A percentile compares a stretch with the other conserved stretches of the same genome.
Evolutionary conservation across 177 flowering plant species (phyloP).

Genomic region (Tripterygium wilfordii): DNA sequence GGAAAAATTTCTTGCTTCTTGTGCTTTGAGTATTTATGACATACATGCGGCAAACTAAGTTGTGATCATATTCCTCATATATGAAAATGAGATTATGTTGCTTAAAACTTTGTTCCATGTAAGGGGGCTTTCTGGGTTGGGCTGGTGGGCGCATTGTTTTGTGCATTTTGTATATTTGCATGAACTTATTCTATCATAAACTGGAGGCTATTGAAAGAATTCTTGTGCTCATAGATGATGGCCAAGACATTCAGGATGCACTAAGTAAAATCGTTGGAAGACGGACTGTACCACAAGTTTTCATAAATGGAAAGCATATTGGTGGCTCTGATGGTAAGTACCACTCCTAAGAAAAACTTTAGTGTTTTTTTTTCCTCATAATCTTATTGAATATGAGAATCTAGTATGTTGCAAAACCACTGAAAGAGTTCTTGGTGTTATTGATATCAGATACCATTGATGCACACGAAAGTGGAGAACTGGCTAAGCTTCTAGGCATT

Average conservation of each 20-base stretch:
- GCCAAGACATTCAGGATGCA: conserved; percentile 64
- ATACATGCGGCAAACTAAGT: no score
- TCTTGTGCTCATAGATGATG: conserved; percentile 56
- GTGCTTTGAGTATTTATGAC: no score
- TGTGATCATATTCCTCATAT: no score
- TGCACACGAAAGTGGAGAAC: conserved; percentile 73
- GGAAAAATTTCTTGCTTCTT: no score
- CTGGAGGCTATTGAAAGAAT: neutral
- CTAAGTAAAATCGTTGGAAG: conserved; percentile 56
- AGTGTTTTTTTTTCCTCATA: neutral
- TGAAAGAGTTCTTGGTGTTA: no score
- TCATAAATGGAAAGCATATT: conserved; percentile 75
- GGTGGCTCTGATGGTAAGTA: conserved; percentile 92
- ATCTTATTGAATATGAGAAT: neutral
- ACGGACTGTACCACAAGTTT: conserved; percentile 94
- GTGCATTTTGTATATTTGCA: no score
- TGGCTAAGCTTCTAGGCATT: conserved; percentile 60
- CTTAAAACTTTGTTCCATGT: no score
- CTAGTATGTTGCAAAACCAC: no score
- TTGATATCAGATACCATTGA: conserved; percentile 66
- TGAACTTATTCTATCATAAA: neutral
- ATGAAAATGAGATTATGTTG: no score
- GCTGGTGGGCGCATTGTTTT: no score
- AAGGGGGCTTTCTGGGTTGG: no score
- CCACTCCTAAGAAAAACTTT: neutral